Evolutionary conservation across 2,329 filamentous ascomycete genomes (phyloP).

Genomic region (Fusarium euwallaceae): DNA sequence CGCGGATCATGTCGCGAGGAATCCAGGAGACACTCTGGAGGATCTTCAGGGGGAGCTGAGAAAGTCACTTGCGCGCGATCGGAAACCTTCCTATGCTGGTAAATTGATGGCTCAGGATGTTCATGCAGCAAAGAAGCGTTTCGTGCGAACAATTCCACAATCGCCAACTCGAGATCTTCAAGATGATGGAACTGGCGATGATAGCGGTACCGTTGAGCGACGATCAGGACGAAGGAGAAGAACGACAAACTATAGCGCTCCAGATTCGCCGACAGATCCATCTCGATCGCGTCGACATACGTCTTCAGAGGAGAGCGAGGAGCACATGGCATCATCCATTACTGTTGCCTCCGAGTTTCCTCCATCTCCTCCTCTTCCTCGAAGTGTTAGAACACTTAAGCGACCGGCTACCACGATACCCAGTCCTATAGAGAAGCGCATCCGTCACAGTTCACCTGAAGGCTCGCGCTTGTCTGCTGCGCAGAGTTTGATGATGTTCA

Average conservation of each 20-base stretch:
- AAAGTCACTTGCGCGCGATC: constrained; percentile 46
- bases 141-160: constrained; percentile 38
- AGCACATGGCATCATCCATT: constrained; percentile 45
- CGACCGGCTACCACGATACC: constrained; percentile 38
- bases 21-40: constrained; percentile 43
- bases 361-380: constrained; percentile 43
- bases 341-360: constrained; percentile 45
- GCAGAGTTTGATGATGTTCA: constrained; percentile 48
- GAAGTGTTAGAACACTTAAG: constrained; percentile 41
- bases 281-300: constrained; percentile 34
- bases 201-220: constrained; percentile 35
- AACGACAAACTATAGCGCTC: constrained; percentile 37
- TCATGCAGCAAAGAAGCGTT: constrained; percentile 47
- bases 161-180: constrained; percentile 38
- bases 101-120: constrained; percentile 49
- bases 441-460: constrained; percentile 44
- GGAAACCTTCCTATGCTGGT: constrained; percentile 48
- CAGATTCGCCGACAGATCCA: constrained; percentile 34
- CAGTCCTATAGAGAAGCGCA: constrained; percentile 40
- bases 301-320: constrained; percentile 44
- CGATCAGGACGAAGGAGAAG: constrained; percentile 41
- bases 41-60: constrained; percentile 45
- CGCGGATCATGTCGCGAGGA: constrained; percentile 46
- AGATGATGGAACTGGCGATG: constrained; percentile 33
- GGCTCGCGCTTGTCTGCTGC: constrained; percentile 47